Evolutionary conservation across 257 asterid genomes (phyloP).

Genomic region (Salvia miltiorrhiza): DNA sequence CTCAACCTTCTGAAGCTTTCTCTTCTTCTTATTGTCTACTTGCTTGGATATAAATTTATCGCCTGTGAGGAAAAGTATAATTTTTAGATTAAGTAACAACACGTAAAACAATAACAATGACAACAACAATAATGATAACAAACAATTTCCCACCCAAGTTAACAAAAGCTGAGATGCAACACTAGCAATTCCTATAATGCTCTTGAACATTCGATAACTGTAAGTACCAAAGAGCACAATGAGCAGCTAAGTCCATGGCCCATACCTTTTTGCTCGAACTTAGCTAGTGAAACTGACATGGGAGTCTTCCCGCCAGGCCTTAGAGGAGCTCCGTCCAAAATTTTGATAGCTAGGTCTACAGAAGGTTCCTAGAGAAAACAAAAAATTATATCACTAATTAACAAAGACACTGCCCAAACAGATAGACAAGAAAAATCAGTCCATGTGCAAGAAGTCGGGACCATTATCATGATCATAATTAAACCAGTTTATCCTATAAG

Average conservation of each 20-base stretch:
- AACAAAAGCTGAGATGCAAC: conserved; percentile 4
- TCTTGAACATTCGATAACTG: background rate
- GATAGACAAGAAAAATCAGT: background rate
- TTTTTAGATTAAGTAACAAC: background rate
- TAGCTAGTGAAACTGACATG: conserved; percentile 82
- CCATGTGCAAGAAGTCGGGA: background rate
- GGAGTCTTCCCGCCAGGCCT: conserved; percentile 69
- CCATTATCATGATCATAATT: background rate
- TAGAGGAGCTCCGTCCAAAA: conserved; percentile 84
- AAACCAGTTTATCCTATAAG: conserved; percentile 11
- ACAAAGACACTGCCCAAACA: conserved; percentile 9
- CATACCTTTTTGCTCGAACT: conserved; percentile 92
- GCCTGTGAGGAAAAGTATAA: conserved; percentile 47
- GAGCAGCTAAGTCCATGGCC: background rate
- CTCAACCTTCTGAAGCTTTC: conserved; percentile 79
- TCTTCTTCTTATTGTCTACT: conserved; percentile 86
- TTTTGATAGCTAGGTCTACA: conserved; percentile 78
- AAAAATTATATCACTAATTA: background rate
- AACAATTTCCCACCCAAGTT: conserved; percentile 14
- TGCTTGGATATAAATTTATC: conserved; percentile 74
- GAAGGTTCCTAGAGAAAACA: conserved; percentile 74
- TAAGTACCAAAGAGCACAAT: conserved; percentile 14
- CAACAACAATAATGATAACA: background rate
- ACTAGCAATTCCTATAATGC: background rate
- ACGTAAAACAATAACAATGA: background rate